phyloP scores from a whole-genome alignment of 164 flowering plant genomes.

The Dillenia suffruticosa region DNA sequence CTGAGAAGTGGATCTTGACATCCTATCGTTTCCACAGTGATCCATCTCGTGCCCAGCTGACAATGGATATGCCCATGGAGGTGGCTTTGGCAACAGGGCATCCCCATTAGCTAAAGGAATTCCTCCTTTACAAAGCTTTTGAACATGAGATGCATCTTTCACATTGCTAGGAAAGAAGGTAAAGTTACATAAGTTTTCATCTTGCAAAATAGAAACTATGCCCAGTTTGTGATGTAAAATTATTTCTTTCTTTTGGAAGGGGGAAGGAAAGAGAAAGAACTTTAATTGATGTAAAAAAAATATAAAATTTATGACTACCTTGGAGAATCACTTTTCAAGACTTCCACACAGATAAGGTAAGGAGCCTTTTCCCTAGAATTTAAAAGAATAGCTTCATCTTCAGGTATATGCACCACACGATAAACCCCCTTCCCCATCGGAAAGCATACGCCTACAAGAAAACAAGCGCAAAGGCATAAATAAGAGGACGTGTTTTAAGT shows the following conservation, averaged over 20 bases:
- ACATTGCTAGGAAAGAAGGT: conserved; percentile 30
- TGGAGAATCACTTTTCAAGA: conserved; percentile 76
- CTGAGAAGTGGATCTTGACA: conserved; percentile 85
- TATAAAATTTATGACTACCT: conserved; percentile 38
- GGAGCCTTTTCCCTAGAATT: conserved; percentile 99
- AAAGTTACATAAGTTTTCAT: neutral
- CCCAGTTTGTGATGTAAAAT: too few relatives aligned
- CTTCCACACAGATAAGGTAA: conserved; percentile 89
- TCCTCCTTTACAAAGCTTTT: conserved; percentile 86
- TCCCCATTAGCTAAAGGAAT: conserved; percentile 98
- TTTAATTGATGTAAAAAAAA: neutral
- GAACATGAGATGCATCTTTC: conserved; percentile 54
- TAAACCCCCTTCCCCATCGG: conserved; percentile 96
- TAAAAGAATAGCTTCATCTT: conserved; percentile 94
- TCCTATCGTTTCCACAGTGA: conserved; percentile 71
- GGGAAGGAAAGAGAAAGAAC: too few relatives aligned
- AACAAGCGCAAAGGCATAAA: conserved; percentile 5
- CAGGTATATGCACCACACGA: conserved; percentile 93
- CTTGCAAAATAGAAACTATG: too few relatives aligned
- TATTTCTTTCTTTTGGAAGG: too few relatives aligned
- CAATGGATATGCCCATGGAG: conserved; percentile 99
- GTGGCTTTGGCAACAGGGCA: conserved; percentile 88
- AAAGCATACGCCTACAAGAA: conserved; percentile 72
- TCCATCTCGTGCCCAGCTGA: conserved; percentile 65
- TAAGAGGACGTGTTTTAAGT: neutral